These are phyloP conservation scores for Berkeleyomyces rouxiae DNA, from an alignment of 2,329 filamentous ascomycete species.

Conservation along the genomic window DNA sequence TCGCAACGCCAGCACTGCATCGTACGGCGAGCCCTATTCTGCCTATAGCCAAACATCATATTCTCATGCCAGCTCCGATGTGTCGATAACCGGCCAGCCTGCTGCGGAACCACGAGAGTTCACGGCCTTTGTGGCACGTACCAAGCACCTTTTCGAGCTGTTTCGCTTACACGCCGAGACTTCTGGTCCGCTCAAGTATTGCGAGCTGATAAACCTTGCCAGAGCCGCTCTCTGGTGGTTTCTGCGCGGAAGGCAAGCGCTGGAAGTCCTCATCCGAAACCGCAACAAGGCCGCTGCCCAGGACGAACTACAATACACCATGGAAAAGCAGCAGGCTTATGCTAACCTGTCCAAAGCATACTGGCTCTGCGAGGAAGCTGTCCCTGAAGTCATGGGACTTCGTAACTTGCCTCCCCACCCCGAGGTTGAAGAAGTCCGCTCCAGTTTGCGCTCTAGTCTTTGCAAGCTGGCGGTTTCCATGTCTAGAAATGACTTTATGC, in stretches of 20 bases:
- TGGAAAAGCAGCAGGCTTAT: constrained; percentile 57
- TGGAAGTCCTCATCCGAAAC: constrained; percentile 56
- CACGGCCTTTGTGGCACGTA: constrained; percentile 50
- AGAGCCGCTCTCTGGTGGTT: constrained; percentile 81
- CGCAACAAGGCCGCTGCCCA: constrained; percentile 33
- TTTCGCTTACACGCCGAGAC: constrained; percentile 66
- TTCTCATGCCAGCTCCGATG: not conserved
- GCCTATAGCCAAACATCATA: constrained; percentile 7
- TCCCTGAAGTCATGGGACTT: constrained; percentile 32
- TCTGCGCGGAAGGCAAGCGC: constrained; percentile 55
- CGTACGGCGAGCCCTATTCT: constrained; percentile 18
- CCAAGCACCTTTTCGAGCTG: constrained; percentile 56
- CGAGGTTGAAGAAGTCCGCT: constrained; percentile 37
- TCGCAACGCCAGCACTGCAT: constrained; percentile 17
- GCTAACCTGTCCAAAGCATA: constrained; percentile 71
- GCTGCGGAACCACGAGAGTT: constrained; percentile 22
- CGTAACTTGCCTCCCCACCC: constrained; percentile 26
- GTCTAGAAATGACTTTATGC: constrained; percentile 65
- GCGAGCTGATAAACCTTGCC: constrained; percentile 49
- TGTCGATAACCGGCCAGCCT: not conserved
- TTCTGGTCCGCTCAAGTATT: constrained; percentile 46
- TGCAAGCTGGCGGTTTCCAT: constrained; percentile 66
- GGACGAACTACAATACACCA: constrained; percentile 37
- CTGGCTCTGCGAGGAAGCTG: constrained; percentile 52
- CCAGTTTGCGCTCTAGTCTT: constrained; percentile 45